A percentile compares a stretch with the other conserved stretches of the same genome.
Evolutionary conservation across 2,329 filamentous ascomycete genomes (phyloP).

Genomic region (Ambrosiella xylebori): DNA sequence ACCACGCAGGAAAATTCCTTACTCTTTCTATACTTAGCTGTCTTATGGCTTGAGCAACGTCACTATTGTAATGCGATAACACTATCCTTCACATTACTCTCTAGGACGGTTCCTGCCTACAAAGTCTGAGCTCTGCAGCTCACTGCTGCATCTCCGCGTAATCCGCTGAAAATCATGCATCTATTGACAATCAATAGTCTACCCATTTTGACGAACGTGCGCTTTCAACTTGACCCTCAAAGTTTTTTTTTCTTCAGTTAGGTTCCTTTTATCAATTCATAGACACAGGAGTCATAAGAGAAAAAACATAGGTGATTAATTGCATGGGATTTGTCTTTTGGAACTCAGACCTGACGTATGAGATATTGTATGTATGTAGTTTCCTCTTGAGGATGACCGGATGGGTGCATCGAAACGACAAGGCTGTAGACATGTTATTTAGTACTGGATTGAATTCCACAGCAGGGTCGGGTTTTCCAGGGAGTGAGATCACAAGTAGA

Average conservation of each 20-base stretch:
- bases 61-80: no score
- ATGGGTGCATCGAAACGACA: not conserved
- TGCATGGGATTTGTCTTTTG: not conserved
- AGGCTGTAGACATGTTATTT: not conserved
- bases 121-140: not conserved
- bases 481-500: no score
- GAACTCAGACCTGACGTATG: not conserved
- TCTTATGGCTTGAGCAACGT: no score
- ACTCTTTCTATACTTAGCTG: no score
- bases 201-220: not conserved
- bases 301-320: not conserved
- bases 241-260: not conserved
- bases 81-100: not conserved
- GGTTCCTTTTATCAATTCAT: not conserved
- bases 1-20: no score
- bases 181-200: not conserved
- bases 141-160: not conserved
- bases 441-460: no score
- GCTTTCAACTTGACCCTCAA: not conserved
- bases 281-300: not conserved
- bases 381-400: not conserved
- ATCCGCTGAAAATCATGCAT: not conserved
- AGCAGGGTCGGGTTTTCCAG: no score
- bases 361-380: not conserved
- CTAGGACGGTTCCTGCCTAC: not conserved